Evolutionary conservation across 805 yeast species (phyloP).

Genomic region (Hanseniaspora hatyaiensis): DNA sequence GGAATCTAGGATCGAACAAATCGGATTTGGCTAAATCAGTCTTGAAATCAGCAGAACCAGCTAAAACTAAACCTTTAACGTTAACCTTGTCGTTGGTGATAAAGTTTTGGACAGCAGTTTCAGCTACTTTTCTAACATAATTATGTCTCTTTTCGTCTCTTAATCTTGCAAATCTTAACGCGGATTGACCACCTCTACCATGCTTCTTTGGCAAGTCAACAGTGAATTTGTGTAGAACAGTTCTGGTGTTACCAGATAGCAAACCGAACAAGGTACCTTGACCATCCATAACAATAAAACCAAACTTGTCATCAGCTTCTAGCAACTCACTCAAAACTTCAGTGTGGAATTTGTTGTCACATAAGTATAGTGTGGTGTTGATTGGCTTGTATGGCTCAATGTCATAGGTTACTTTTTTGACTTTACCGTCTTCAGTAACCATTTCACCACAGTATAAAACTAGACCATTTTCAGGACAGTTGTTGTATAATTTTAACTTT

Average conservation of each 20-base stretch:
- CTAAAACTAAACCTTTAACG: constrained; percentile 87
- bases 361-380: constrained; percentile 86
- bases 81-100: constrained; percentile 89
- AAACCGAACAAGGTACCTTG: constrained; percentile 94
- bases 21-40: constrained; percentile 88
- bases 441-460: constrained; percentile 98
- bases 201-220: constrained; percentile 99
- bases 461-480: constrained; percentile 88
- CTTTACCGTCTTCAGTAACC: constrained; percentile 91
- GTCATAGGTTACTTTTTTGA: constrained; percentile 89
- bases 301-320: constrained; percentile 91
- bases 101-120: constrained; percentile 93
- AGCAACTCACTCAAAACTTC: constrained; percentile 89
- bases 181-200: constrained; percentile 99
- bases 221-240: constrained; percentile 85
- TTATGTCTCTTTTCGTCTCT: constrained; percentile 99
- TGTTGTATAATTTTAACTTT: constrained; percentile 76
- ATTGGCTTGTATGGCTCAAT: constrained; percentile 99
- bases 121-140: constrained; percentile 95
- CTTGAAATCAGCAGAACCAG: constrained; percentile 99
- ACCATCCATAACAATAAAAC: constrained; percentile 99
- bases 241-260: constrained; percentile 92
- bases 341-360: constrained; percentile 97
- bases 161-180: constrained; percentile 95
- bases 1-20: constrained; percentile 81